Evolutionary conservation across 768 basidiomycete genomes (phyloP), one percentile per base, ranked within the genome.

Genomic region (Exidia glandulosa): DNA sequence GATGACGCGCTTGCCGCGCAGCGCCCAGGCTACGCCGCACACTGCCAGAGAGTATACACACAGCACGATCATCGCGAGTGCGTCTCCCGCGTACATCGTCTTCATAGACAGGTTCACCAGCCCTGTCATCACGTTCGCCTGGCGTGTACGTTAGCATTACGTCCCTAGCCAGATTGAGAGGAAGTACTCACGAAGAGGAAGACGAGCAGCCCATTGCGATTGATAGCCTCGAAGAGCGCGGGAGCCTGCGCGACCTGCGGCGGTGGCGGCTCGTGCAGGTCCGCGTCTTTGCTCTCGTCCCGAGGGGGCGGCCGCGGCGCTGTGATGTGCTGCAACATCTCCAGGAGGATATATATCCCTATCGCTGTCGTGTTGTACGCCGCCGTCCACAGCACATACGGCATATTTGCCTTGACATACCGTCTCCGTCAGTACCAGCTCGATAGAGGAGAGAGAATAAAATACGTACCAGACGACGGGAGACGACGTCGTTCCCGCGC

Each of bases 111-210:
- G 65, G 68, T 97, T 99, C 63, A 94, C 76, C 13, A 90, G 63
- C 0, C 95, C 95, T 0, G 95, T 99, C 32, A 81, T 70, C 1
- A 95, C 73, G 69, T 98, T 98, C 0, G 94, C 90, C 93, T 95
- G 63, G 19, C 61, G 30, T 36, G 10, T 10, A 29, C 4, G 32
- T 56, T 56, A 36, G 14, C 61, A 32, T 14, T 23, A 32, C 32
- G 58, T 36, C 25, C 12, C 13, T 50, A 54, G 56, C 5, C 36
- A 23, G 23, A 7, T 45, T 0, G 16, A 19, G 12, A 2, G 25
- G 4, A 29, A 29, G 9, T 6, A 79, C 89, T 63, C 64, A 93
- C 94, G 27, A 88, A 62, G 1, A 99, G 79, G 71, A 99, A 99
- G 25, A 94, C 66, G 5, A 76, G 72, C 12, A 98, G 72, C 0